Evolutionary conservation across 352 stramenopile genomes (phyloP).

Genomic region (Phytophthora cryptogea): DNA sequence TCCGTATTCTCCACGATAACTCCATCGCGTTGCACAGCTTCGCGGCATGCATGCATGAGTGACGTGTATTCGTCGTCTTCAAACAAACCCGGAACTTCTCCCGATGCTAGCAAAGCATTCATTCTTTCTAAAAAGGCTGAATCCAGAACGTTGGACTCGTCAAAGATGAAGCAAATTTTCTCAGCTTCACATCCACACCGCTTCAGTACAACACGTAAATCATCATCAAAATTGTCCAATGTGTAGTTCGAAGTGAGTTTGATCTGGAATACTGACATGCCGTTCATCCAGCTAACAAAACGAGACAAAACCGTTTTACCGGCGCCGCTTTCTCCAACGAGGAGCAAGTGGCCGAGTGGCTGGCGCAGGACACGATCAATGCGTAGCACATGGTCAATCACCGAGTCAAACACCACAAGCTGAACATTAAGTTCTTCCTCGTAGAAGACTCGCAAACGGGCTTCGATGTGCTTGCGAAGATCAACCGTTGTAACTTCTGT

Average conservation of each 20-base stretch:
- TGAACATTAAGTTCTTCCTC: slow-evolving; percentile 99
- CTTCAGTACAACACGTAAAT: slow-evolving; percentile 97
- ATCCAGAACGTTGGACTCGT: slow-evolving; percentile 98
- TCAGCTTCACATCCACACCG: slow-evolving; percentile 97
- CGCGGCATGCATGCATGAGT: slow-evolving; percentile 95
- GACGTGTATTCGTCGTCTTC: slow-evolving; percentile 99
- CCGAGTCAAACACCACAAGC: slow-evolving; percentile 99
- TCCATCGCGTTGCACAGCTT: slow-evolving; percentile 92
- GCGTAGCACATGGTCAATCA: slow-evolving; percentile 98
- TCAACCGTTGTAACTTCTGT: slow-evolving; percentile 91
- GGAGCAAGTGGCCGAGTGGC: slow-evolving; percentile 97
- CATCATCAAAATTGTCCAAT: slow-evolving; percentile 99
- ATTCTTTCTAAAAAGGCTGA: slow-evolving; percentile 99
- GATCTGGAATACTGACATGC: slow-evolving; percentile 99
- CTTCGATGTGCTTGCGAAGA: slow-evolving; percentile 96
- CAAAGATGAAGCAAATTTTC: slow-evolving; percentile 99
- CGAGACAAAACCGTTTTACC: slow-evolving; percentile 99
- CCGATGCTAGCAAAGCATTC: slow-evolving; percentile 99
- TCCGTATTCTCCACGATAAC: slow-evolving; percentile 93
- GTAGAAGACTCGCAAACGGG: slow-evolving; percentile 98
- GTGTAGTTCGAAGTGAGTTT: slow-evolving; percentile 99
- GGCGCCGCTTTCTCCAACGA: slow-evolving; percentile 98
- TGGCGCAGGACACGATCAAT: slow-evolving; percentile 98
- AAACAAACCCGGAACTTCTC: slow-evolving; percentile 99
- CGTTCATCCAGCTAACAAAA: slow-evolving; percentile 99